A percentile compares a stretch with the other conserved stretches of the same genome.
Evolutionary conservation across 331 rosid species (phyloP).

Genomic region (Rhamnella rubrinervis): DNA sequence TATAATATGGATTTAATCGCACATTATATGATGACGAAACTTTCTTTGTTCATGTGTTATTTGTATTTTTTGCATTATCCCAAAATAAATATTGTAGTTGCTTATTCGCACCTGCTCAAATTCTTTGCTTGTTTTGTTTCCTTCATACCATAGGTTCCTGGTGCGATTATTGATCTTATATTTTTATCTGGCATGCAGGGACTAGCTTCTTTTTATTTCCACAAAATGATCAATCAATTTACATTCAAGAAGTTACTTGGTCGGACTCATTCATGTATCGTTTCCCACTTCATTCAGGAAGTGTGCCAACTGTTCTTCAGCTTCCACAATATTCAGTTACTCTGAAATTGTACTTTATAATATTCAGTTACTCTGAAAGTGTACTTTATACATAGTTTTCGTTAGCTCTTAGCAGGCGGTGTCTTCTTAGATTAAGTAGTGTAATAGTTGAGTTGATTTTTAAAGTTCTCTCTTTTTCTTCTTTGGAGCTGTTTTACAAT

Average conservation of each 20-base stretch:
- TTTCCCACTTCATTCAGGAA: no score
- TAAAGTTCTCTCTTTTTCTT: no score
- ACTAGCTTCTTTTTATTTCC: conserved; percentile 38
- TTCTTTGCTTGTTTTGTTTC: neutral
- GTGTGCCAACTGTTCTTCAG: neutral
- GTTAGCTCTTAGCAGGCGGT: neutral
- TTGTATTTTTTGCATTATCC: no score
- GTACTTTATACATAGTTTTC: neutral
- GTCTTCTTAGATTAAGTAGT: conserved; percentile 10
- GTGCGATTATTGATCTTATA: conserved; percentile 12
- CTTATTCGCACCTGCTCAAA: neutral
- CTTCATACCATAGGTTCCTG: neutral
- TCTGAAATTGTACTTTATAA: conserved; percentile 7
- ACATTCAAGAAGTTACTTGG: conserved; percentile 1
- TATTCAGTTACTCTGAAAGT: conserved; percentile 1
- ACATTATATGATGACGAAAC: no score
- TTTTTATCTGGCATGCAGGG: conserved; percentile 52
- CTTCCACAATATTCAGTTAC: neutral
- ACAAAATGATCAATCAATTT: neutral
- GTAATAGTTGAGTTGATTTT: neutral
- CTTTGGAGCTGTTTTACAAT: no score
- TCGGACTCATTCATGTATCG: neutral
- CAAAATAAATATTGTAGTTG: neutral
- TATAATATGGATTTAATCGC: no score
- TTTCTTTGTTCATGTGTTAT: no score